A percentile compares a stretch with the other conserved stretches of the same genome.
These are phyloP conservation scores for Fusarium nelsonii DNA, from an alignment of 2,329 filamentous ascomycete genomes.

Conservation along the genomic window DNA sequence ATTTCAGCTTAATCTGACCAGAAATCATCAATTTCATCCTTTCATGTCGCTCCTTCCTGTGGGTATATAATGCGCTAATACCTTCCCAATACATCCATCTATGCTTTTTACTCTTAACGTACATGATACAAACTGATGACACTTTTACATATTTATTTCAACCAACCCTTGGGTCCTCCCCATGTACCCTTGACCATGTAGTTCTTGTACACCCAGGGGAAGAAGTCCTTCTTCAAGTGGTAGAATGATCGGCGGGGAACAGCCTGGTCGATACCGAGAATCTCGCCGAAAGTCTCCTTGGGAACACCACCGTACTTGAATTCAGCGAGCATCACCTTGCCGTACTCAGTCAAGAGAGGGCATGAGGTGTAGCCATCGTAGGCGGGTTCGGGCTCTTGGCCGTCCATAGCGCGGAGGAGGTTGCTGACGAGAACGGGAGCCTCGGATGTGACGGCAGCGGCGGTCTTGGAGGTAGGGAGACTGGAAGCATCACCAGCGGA, in stretches of 20 bases:
- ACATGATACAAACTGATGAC: slow-evolving; percentile 20
- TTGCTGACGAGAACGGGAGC: slow-evolving; percentile 65
- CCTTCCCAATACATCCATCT: background rate
- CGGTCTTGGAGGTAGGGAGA: slow-evolving; percentile 69
- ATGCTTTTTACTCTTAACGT: slow-evolving; percentile 19
- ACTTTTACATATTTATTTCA: slow-evolving; percentile 26
- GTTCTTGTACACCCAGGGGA: slow-evolving; percentile 74
- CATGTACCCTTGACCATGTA: slow-evolving; percentile 72
- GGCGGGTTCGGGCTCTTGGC: slow-evolving; percentile 56
- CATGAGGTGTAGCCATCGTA: slow-evolving; percentile 70
- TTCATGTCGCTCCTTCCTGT: background rate
- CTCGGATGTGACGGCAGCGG: slow-evolving; percentile 65
- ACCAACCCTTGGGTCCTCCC: slow-evolving; percentile 70
- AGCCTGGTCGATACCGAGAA: slow-evolving; percentile 69
- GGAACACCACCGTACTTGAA: slow-evolving; percentile 74
- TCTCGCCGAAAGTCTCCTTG: slow-evolving; percentile 70
- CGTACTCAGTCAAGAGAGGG: slow-evolving; percentile 67
- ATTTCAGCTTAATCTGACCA: background rate
- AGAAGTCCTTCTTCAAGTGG: slow-evolving; percentile 74
- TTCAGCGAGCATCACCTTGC: slow-evolving; percentile 73
- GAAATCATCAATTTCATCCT: slow-evolving; percentile 2
- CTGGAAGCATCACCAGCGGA: slow-evolving; percentile 70
- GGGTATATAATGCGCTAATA: slow-evolving; percentile 19
- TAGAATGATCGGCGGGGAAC: slow-evolving; percentile 69
- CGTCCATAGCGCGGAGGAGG: slow-evolving; percentile 59